Percentiles rank a stretch among this genome's conserved stretches.
These are phyloP conservation scores for Scytalidium sp. DNA, from an alignment of 2,329 filamentous ascomycete genomes.

Conservation along the genomic window DNA sequence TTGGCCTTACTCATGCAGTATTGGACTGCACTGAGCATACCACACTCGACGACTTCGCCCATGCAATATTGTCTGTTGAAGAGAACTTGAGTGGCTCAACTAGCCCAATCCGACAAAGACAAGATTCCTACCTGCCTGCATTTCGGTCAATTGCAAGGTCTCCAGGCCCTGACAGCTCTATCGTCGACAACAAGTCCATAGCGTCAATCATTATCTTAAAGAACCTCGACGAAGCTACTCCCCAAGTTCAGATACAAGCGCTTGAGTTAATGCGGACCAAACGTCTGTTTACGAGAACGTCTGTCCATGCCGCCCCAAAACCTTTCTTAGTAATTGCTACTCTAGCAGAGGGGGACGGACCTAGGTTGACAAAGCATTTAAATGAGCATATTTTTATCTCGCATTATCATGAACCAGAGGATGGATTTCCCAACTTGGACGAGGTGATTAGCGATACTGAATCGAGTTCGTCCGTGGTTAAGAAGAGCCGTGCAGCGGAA, in stretches of 20 bases:
- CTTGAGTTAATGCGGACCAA: constrained; percentile 75
- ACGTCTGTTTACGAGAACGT: constrained; percentile 72
- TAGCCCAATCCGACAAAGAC: constrained; percentile 22
- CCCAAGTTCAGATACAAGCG: constrained; percentile 78
- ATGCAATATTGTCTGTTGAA: constrained; percentile 49
- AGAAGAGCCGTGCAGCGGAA: constrained; percentile 18
- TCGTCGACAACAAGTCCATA: constrained; percentile 52
- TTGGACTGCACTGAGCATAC: constrained; percentile 71
- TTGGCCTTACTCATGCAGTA: constrained; percentile 67
- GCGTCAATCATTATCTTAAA: constrained; percentile 82
- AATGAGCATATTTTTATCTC: constrained; percentile 88
- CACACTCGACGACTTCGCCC: constrained; percentile 77
- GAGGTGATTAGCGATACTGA: constrained; percentile 36
- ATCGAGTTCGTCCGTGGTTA: constrained; percentile 28
- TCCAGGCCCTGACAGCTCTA: constrained; percentile 27
- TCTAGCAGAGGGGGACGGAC: constrained; percentile 48
- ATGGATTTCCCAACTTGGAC: constrained; percentile 75
- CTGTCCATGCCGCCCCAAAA: constrained; percentile 70
- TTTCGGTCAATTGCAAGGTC: constrained; percentile 25
- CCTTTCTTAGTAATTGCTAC: constrained; percentile 79
- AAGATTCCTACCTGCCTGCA: constrained; percentile 28
- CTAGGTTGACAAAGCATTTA: constrained; percentile 53
- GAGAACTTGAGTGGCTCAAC: constrained; percentile 16
- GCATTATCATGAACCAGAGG: constrained; percentile 72
- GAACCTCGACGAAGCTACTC: constrained; percentile 71